Base-by-base conservation (phyloP, 108 stramenopile genomes). In the Seminavis robusta region DNA sequence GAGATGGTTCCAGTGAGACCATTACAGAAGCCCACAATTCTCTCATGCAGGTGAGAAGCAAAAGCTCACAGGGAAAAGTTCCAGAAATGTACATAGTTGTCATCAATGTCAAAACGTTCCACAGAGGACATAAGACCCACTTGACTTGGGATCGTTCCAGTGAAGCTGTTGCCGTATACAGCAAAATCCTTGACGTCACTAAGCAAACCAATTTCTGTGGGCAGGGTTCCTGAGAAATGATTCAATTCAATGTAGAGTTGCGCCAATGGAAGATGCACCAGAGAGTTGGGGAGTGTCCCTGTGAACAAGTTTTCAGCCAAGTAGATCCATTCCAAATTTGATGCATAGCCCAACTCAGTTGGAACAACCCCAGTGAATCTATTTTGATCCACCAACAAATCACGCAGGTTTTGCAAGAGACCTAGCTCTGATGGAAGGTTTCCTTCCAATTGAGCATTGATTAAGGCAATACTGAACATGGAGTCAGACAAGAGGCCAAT, bases 21-120 rank as follows among this genome's bases (percentile, higher is more conserved):
- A 63, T 85, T 85, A 27, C 54, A 36, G 30, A 79, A 31, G 73
- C 33, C 13, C 61, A 47, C 23, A 80, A 73, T 1, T 66, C 67
- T 25, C 63, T 46, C 16, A 85, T 42, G 20, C 39, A 28, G 8
- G 21, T 50, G 40, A 74, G 17, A 11, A 44, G 33, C 10, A 65
- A 62, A 85, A 25, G 2, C 23, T 21, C 30, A 43, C 24, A 6
- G 84, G 77, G 13, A 85, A 57, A 27, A 32, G 61, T 30, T 21
- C 71, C 71, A 20, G 29, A 13, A 41, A 55, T 41, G 0, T n/a
- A n/a, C n/a, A n/a, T 55, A 17, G 16, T 55, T 55, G 0, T 28
- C 33, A 41, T 55, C 54, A 27, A 55, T 27, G 15, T 64, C 38
- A 1, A 59, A 19, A 20, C 32, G 13, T 45, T 39, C 33, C 34